Evolutionary conservation across 495 filamentous ascomycete species (phyloP), one percentile per base, ranked within the genome.

Genomic region (Penicillium atrosanguineum): DNA sequence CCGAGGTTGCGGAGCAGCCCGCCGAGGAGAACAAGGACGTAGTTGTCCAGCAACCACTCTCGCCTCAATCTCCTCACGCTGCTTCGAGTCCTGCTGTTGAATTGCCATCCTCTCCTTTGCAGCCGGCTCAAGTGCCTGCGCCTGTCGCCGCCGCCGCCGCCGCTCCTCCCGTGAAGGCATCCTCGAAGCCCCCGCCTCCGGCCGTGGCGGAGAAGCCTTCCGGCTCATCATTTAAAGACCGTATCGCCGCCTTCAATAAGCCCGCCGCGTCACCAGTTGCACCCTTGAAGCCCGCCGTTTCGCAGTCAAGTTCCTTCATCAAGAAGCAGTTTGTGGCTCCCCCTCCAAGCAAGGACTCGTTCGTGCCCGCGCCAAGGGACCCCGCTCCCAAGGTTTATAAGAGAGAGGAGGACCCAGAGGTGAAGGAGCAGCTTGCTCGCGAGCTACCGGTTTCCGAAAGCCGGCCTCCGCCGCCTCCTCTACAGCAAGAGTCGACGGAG

Each of bases 251-350:
- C 18, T 98, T 98, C 73, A 98, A 98, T 67, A 95, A 91, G 64
- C 77, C 88, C 19, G 83, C 92, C 20, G 88, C 90, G 6, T 82
- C 93, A 7, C 94, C 94, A 11, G 71, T 94, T 50, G 83, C 90
- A 4, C 94, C 95, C 3, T 90, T 91, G 69, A 95, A 96, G 61
- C 90, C 91, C 12, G 77, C 82, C 55, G 81, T 82, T 48, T 65
- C 77, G 41, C 75, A 81, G 41, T 78, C 81, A 11, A 74, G 76
- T 44, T 79, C 81, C 52, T 97, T 97, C 59, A 84, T 97, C 68
- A 97, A 95, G 78, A 97, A 97, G 70, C 91, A 94, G n/a, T 98
- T 97, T 61, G 94, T 98, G 52, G 87, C 94, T 1, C 91, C 95
- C 28, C 94, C 94, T 47, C 94, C 94, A 7, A 95, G 90, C 69